Evolutionary conservation across 2,329 filamentous ascomycete genomes (phyloP).

Genomic region (Atkinsonella hypoxylon): DNA sequence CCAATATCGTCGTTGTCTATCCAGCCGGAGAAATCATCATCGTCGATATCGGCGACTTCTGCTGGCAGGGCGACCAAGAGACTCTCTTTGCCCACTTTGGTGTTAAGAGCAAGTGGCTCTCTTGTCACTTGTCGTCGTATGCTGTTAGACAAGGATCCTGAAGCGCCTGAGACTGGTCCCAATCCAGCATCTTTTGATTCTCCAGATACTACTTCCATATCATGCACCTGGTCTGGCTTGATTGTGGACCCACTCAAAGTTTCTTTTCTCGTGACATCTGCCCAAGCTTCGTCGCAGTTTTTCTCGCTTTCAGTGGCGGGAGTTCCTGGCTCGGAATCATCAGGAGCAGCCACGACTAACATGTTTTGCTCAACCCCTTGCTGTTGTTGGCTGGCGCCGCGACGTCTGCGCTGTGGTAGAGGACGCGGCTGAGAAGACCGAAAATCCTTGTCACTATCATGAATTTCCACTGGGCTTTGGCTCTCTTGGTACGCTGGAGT

Average conservation of each 20-base stretch:
- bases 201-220: background rate
- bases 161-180: background rate
- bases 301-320: conserved; percentile 28
- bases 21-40: conserved; percentile 17
- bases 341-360: conserved; percentile 53
- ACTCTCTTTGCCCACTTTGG: background rate
- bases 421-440: conserved; percentile 24
- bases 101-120: background rate
- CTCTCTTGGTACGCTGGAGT: conserved; percentile 29
- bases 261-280: background rate
- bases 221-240: background rate
- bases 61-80: conserved; percentile 10
- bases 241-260: conserved; percentile 7
- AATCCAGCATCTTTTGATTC: background rate
- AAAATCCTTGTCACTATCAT: conserved; percentile 18
- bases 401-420: conserved; percentile 34
- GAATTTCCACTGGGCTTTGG: conserved; percentile 9
- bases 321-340: conserved; percentile 47
- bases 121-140: background rate
- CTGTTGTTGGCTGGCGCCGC: conserved; percentile 22
- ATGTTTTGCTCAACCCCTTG: conserved; percentile 36
- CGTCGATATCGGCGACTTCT: conserved; percentile 2
- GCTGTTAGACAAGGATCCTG: background rate
- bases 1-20: conserved; percentile 13
- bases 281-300: conserved; percentile 10